Conservation (phyloP, 2,329 filamentous ascomycete genomes). For the Penicillium sp. region DNA sequence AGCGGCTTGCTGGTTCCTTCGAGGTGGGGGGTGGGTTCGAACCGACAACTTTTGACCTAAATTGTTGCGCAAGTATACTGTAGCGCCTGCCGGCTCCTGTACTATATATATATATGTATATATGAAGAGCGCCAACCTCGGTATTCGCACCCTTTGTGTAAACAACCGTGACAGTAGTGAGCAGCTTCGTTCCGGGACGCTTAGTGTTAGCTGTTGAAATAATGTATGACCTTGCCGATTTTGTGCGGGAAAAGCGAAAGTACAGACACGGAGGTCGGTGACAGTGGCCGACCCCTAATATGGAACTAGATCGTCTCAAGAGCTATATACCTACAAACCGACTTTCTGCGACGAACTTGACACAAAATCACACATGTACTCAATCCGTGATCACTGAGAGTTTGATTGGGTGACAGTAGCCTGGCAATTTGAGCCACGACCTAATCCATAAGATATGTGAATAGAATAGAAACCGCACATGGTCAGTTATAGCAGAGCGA, state of each 20-base stretch:
- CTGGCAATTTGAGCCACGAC: not conserved
- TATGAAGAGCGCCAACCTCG: not conserved
- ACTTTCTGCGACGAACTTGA: not conserved
- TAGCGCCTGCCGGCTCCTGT: no score
- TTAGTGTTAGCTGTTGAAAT: not conserved
- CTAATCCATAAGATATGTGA: not conserved
- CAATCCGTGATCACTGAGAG: not conserved
- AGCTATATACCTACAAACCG: conserved; percentile 12
- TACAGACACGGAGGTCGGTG: not conserved
- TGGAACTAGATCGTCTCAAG: conserved; percentile 20
- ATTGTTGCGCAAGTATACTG: no score
- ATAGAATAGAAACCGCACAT: not conserved
- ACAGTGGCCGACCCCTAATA: not conserved
- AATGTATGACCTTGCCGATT: not conserved
- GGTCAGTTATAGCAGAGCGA: not conserved
- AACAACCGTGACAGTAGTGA: not conserved
- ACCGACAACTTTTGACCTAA: no score
- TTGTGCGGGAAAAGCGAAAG: not conserved
- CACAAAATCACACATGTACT: not conserved
- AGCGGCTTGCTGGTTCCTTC: no score
- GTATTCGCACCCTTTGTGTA: not conserved
- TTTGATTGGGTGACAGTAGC: not conserved
- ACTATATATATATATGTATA: not conserved
- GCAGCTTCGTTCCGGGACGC: not conserved
- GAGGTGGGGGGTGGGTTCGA: no score